Conservation (phyloP, 2,329 filamentous ascomycete genomes). For the Corniculantispora saksenae region DNA sequence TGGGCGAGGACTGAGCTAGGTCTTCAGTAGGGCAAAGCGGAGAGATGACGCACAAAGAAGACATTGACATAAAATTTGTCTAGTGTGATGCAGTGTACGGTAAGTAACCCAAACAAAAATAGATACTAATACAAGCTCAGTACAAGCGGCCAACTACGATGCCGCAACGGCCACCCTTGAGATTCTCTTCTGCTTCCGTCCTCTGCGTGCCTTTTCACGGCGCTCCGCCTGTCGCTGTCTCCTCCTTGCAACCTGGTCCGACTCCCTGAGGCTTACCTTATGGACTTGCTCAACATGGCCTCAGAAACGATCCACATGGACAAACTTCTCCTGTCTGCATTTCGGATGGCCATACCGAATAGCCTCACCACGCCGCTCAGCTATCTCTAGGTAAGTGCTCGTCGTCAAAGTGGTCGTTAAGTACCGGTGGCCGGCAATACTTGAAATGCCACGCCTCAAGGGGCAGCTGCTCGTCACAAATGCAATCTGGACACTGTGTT, state of each 20-base stretch:
- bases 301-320: not conserved
- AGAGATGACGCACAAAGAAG: not conserved
- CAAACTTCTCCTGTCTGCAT: too few species aligned
- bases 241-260: not conserved
- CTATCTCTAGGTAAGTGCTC: too few species aligned
- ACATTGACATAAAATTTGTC: not conserved
- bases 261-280: not conserved
- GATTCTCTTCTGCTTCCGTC: not conserved
- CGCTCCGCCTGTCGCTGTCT: not conserved
- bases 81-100: too few species aligned
- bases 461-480: too few species aligned
- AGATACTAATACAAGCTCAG: not conserved
- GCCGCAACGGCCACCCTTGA: not conserved
- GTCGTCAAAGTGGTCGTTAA: too few species aligned
- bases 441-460: too few species aligned
- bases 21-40: too few species aligned
- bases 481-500: too few species aligned
- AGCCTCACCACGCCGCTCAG: too few species aligned
- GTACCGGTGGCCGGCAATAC: too few species aligned
- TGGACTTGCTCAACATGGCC: not conserved
- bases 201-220: constrained; percentile 16
- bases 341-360: too few species aligned
- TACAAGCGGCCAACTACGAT: not conserved
- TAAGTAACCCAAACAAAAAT: not conserved
- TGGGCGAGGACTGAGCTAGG: too few species aligned